Base-by-base conservation (phyloP, 163 green algal species). In the Chlorella variabilis region DNA sequence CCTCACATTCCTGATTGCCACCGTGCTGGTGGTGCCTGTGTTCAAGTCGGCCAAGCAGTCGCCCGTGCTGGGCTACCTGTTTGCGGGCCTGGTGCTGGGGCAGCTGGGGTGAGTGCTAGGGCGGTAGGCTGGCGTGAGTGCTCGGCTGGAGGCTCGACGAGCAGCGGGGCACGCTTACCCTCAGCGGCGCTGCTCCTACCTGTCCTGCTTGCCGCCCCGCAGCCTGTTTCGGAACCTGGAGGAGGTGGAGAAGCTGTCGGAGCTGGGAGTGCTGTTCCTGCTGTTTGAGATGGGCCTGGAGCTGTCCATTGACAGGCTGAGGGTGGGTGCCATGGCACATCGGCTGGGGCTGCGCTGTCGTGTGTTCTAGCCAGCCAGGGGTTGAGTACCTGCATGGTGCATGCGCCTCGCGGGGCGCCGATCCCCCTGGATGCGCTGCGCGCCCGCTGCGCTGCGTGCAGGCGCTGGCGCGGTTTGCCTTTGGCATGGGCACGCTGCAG, bases 281-380 rank as follows among this genome's bases (percentile, higher is more conserved):
- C 88, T 99, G 42, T 99, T 98, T 87, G 96, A 99, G 83, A 99
- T 99, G 95, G 96, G 96, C 0, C 84, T 99, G 70, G 96, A 99
- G 89, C 91, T 99, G 45, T 95, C 90, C 0, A 67, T 97, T n/a
- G 94, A 97, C 77, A 91, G 95, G 0, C 90, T 99, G 27, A 96
- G 96, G 86, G 87, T 88, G 49, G 31, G 75, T 21, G 25, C 27
- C 9, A 62, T 4, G 4, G 54, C 54, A 27, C 9, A 54, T 54
- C n/a, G n/a, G n/a, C n/a, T n/a, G n/a, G 45, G 45, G 45, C 45
- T 54, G 45, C 45, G 11, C 45, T 54, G 45, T 11, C 45, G n/a
- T n/a, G n/a, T n/a, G n/a, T n/a, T n/a, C n/a, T n/a, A n/a, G n/a
- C n/a, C n/a, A n/a, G n/a, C n/a, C n/a, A n/a, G n/a, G n/a, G n/a